phyloP scores from a whole-genome alignment of 2,329 filamentous ascomycete species.

The Pseudogymnoascus pannorum region DNA sequence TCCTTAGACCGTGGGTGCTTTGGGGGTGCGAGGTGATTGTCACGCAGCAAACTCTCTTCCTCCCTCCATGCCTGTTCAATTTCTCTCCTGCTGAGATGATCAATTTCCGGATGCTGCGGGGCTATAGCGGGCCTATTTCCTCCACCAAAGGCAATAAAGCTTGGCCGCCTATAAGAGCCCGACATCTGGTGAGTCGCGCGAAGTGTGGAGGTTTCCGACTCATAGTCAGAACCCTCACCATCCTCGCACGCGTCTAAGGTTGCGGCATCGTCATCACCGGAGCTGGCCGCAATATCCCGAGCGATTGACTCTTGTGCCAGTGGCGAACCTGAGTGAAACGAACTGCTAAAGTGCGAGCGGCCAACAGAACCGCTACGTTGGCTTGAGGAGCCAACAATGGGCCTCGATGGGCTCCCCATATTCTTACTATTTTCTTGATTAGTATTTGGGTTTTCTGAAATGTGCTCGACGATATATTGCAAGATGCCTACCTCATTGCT shows the following conservation, averaged over 20 bases:
- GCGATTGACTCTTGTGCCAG: conserved; percentile 59
- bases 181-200: conserved; percentile 43
- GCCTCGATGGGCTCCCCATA: background rate
- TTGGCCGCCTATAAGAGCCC: conserved; percentile 67
- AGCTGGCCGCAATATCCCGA: conserved; percentile 54
- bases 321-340: conserved; percentile 54
- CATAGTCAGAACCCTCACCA: conserved; percentile 38
- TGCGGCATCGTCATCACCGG: conserved; percentile 48
- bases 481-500: background rate
- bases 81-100: conserved; percentile 46
- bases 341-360: conserved; percentile 32
- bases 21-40: conserved; percentile 58
- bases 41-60: conserved; percentile 53
- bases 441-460: background rate
- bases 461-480: background rate
- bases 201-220: conserved; percentile 29
- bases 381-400: background rate
- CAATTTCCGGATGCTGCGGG: conserved; percentile 39
- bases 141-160: conserved; percentile 66
- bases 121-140: conserved; percentile 64
- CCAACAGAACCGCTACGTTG: conserved; percentile 17
- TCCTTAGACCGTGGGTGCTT: conserved; percentile 40
- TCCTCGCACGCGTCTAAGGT: conserved; percentile 31
- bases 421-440: background rate
- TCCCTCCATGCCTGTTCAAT: conserved; percentile 49